Percentiles rank a stretch among this genome's conserved stretches.
phyloP scores from a whole-genome alignment of 1,284 basidiomycete genomes.

The Gomphus bonarii region DNA sequence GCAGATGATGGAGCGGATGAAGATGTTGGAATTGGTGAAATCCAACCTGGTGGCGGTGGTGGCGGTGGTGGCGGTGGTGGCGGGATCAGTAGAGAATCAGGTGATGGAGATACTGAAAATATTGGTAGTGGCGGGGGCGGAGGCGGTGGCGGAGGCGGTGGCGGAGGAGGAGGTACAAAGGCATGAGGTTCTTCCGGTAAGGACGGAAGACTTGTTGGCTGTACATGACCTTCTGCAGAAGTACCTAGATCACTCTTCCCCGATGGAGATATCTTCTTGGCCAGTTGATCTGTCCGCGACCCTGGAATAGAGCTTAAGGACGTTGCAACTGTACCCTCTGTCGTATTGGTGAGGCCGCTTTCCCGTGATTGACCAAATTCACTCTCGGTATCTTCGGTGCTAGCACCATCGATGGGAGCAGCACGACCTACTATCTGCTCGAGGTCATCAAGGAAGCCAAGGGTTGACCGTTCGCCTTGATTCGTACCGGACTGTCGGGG shows the following conservation, averaged over 20 bases:
- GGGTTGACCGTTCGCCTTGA: constrained; percentile 19
- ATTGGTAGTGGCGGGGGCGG: constrained; percentile 16
- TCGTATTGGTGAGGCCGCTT: constrained; percentile 36
- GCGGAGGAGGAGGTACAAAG: constrained; percentile 17
- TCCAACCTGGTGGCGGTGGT: constrained; percentile 25
- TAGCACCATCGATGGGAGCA: constrained; percentile 18
- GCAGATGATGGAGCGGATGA: constrained; percentile 8
- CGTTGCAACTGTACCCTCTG: constrained; percentile 42
- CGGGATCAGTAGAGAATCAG: constrained; percentile 14
- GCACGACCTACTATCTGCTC: constrained; percentile 25
- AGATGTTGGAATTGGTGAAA: constrained; percentile 24
- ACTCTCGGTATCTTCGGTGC: constrained; percentile 44
- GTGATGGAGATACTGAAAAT: constrained; percentile 19
- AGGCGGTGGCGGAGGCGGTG: constrained; percentile 16
- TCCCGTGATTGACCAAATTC: constrained; percentile 43
- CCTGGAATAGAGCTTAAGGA: constrained; percentile 45
- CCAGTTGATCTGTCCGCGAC: constrained; percentile 51
- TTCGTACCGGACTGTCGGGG: constrained; percentile 47
- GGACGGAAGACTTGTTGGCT: constrained; percentile 25
- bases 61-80: constrained; percentile 22
- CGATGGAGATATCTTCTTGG: constrained; percentile 39
- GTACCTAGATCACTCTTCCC: constrained; percentile 17
- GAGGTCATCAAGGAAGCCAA: constrained; percentile 22
- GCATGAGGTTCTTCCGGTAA: constrained; percentile 28
- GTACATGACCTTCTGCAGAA: constrained; percentile 24